Evolutionary conservation across 176 grass and related monocot genomes (phyloP).

Genomic region (Raddia guianensis): DNA sequence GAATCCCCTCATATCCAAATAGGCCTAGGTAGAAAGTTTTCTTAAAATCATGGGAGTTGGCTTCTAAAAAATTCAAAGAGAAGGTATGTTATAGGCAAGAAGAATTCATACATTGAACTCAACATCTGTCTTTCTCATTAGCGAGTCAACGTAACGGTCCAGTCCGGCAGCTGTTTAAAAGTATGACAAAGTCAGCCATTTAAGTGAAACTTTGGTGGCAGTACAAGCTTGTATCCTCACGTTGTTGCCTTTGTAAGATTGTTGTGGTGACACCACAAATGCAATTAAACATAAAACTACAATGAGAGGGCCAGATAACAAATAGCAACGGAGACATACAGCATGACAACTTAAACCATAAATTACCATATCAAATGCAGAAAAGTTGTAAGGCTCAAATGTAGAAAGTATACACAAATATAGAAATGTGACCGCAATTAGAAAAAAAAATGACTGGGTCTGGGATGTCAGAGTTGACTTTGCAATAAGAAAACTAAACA

Average conservation of each 20-base stretch:
- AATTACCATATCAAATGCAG: neutral
- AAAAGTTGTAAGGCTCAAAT: constrained; percentile 6
- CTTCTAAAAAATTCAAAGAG: constrained; percentile 9
- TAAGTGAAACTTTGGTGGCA: constrained; percentile 17
- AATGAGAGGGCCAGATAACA: constrained; percentile 4
- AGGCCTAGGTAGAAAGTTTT: neutral
- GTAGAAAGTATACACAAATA: neutral
- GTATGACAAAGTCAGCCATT: constrained; percentile 38
- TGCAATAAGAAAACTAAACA: constrained; percentile 1
- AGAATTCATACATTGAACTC: constrained; percentile 76
- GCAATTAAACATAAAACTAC: neutral
- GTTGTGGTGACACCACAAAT: neutral
- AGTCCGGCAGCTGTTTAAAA: constrained; percentile 89
- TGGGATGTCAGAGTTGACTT: neutral
- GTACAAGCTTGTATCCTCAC: neutral
- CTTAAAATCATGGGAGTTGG: neutral
- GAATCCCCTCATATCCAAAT: neutral
- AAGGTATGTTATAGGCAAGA: constrained; percentile 25
- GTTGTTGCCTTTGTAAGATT: neutral
- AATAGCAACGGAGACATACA: constrained; percentile 1
- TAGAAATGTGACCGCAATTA: neutral
- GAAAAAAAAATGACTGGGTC: neutral
- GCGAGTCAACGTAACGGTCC: constrained; percentile 69
- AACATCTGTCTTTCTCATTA: constrained; percentile 68
- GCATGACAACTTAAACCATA: constrained; percentile 26